Percentiles rank a stretch among this genome's conserved stretches.
These are phyloP conservation scores for Penstemon davidsonii DNA, from an alignment of 257 asterid species.

Conservation along the genomic window DNA sequence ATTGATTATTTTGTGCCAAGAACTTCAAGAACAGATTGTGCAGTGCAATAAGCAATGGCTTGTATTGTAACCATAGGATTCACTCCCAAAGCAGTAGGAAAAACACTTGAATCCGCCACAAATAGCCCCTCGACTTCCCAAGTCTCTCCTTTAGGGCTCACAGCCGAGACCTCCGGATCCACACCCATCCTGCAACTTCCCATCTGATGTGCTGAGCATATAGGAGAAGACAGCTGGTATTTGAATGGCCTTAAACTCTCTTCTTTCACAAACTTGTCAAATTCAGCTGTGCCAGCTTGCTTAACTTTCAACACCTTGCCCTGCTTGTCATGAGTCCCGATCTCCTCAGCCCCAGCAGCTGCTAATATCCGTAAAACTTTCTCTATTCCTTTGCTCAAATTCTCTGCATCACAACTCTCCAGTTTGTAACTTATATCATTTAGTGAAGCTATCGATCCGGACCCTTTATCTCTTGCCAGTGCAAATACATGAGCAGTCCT, in stretches of 20 bases:
- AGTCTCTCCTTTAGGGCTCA: constrained; percentile 59
- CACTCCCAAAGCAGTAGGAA: constrained; percentile 88
- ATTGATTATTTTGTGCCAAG: constrained; percentile 32
- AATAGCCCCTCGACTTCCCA: constrained; percentile 79
- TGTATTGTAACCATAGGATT: constrained; percentile 92
- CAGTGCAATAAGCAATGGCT: constrained; percentile 80
- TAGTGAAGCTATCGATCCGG: constrained; percentile 49
- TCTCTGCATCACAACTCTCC: constrained; percentile 45
- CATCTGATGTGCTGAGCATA: constrained; percentile 94
- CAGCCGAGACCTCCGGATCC: constrained; percentile 52
- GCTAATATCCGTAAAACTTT: constrained; percentile 62
- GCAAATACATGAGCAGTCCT: constrained; percentile 69
- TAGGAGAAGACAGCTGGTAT: constrained; percentile 38
- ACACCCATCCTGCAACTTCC: constrained; percentile 94
- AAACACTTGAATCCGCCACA: constrained; percentile 81
- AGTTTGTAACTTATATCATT: constrained; percentile 45
- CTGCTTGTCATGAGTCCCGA: constrained; percentile 61
- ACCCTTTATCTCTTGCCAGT: constrained; percentile 68
- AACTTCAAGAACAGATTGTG: constrained; percentile 56
- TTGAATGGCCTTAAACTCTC: constrained; percentile 57
- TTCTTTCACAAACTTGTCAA: constrained; percentile 59
- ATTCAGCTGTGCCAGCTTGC: constrained; percentile 38
- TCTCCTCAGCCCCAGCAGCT: constrained; percentile 82
- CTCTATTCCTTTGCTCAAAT: constrained; percentile 57
- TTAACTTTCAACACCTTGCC: constrained; percentile 63